phyloP scores from a whole-genome alignment of 2,329 filamentous ascomycete species.

The Penicillium olsonii region DNA sequence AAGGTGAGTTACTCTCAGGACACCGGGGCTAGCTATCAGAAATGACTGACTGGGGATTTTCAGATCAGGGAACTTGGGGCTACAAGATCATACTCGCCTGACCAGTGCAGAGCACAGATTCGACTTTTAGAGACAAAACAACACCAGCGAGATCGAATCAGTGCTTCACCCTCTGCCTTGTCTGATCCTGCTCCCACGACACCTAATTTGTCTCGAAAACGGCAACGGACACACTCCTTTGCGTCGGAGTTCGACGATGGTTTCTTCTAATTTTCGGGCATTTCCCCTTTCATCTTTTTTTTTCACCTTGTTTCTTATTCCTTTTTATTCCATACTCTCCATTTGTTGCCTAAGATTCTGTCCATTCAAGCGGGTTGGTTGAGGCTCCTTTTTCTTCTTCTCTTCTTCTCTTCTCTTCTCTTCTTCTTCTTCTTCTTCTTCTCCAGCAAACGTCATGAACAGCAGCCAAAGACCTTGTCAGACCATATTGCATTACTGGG shows the following conservation, averaged over 20 bases:
- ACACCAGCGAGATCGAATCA: constrained; percentile 13
- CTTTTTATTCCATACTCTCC: neutral
- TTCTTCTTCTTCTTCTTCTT: neutral
- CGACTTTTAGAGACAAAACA: constrained; percentile 27
- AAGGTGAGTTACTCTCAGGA: constrained; percentile 32
- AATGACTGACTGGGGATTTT: neutral
- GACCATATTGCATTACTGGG: neutral
- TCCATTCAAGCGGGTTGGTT: neutral
- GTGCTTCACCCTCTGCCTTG: constrained; percentile 21
- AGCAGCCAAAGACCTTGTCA: neutral
- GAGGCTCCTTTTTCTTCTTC: no score
- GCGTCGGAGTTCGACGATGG: neutral
- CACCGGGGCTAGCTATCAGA: no score
- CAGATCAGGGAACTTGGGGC: constrained; percentile 39
- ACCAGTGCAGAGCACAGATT: constrained; percentile 40
- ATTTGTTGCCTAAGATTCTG: neutral
- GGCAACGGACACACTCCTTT: neutral
- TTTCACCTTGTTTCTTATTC: neutral
- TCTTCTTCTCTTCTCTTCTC: no score
- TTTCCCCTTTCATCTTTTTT: neutral
- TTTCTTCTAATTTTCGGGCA: neutral
- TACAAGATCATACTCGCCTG: constrained; percentile 34
- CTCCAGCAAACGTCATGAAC: neutral
- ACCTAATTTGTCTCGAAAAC: constrained; percentile 4
- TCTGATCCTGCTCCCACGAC: constrained; percentile 20